Conservation (phyloP, 75 land plant genomes). For the Cupressus sempervirens region DNA sequence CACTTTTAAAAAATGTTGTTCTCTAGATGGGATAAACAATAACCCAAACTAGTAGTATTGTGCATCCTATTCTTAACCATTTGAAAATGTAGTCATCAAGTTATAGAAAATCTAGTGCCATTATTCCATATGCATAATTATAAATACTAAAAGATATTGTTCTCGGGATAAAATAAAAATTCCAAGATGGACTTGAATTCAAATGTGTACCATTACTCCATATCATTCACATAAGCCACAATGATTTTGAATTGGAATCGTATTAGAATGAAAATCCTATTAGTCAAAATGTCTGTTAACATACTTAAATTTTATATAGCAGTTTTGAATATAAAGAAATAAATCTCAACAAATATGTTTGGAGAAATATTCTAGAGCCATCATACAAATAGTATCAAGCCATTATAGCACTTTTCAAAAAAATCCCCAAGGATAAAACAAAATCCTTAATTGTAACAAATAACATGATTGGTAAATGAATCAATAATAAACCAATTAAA, state of each 20-base stretch:
- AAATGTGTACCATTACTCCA: background rate
- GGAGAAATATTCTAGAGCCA: background rate
- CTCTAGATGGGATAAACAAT: background rate
- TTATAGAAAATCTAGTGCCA: too few species aligned
- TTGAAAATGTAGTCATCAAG: too few species aligned
- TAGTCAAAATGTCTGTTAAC: background rate
- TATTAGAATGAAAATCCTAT: background rate
- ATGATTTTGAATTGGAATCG: background rate
- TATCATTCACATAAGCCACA: background rate
- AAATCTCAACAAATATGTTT: background rate
- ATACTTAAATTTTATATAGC: background rate
- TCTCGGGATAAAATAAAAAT: background rate
- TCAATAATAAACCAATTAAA: too few species aligned
- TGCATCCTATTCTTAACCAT: too few species aligned
- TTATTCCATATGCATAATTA: too few species aligned
- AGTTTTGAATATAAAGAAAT: background rate
- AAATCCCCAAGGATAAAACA: background rate
- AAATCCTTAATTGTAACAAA: background rate
- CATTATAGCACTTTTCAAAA: background rate
- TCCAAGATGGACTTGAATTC: background rate
- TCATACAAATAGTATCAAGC: background rate
- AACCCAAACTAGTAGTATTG: too few species aligned
- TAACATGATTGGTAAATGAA: background rate
- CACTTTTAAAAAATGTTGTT: background rate
- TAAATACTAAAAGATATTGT: too few species aligned